Conservation (phyloP, 345 rosid genomes). For the Tarenaya hassleriana region DNA sequence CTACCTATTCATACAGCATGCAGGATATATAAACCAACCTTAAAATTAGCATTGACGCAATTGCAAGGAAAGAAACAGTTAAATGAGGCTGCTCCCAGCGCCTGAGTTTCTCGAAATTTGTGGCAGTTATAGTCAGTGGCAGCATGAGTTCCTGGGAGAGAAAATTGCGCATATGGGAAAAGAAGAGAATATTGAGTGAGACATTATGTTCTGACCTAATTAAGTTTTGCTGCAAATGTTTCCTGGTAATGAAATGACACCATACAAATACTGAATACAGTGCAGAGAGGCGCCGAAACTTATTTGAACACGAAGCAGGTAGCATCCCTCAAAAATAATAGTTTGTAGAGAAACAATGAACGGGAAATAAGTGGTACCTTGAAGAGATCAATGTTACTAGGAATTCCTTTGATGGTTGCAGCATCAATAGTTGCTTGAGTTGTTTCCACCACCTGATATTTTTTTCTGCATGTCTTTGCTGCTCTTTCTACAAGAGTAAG, state of each 20-base stretch:
- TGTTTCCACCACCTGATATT: slow-evolving; percentile 59
- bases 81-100: slow-evolving; percentile 87
- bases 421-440: slow-evolving; percentile 97
- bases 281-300: slow-evolving; percentile 6
- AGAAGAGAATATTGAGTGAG: neutral
- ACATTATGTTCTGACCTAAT: slow-evolving; percentile 3
- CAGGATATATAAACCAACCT: slow-evolving; percentile 43
- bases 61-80: slow-evolving; percentile 70
- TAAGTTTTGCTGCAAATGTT: neutral
- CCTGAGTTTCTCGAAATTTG: slow-evolving; percentile 62
- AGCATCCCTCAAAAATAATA: neutral
- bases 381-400: slow-evolving; percentile 89
- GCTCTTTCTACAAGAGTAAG: slow-evolving; percentile 69
- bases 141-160: slow-evolving; percentile 67
- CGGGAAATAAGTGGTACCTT: slow-evolving; percentile 42
- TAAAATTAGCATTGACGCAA: slow-evolving; percentile 59
- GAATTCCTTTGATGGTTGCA: slow-evolving; percentile 86
- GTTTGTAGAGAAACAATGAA: neutral
- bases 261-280: slow-evolving; percentile 6
- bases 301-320: slow-evolving; percentile 1
- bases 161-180: neutral
- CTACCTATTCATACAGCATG: slow-evolving; percentile 11
- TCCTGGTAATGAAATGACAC: slow-evolving; percentile 1
- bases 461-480: slow-evolving; percentile 55
- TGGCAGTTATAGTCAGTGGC: slow-evolving; percentile 54